Percentiles rank a stretch among this genome's conserved stretches.
Evolutionary conservation across 2,329 filamentous ascomycete species (phyloP).

Genomic region (Lachnellula hyalina): DNA sequence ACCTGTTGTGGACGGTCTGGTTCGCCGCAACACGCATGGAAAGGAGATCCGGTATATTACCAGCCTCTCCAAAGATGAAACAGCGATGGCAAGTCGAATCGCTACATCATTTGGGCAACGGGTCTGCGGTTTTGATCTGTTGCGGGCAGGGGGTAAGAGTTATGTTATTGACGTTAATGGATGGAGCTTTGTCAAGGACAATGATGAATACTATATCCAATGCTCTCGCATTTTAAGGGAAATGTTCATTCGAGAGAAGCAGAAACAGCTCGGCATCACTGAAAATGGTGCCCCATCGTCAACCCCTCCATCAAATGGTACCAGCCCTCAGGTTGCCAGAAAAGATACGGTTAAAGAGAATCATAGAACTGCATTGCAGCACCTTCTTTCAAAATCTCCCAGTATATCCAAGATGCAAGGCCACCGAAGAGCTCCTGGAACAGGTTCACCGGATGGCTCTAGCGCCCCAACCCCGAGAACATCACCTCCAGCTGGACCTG

Average conservation of each 20-base stretch:
- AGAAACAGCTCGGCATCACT: slow-evolving; percentile 45
- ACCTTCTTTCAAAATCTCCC: slow-evolving; percentile 54
- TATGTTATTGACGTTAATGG: slow-evolving; percentile 99
- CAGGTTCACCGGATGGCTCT: slow-evolving; percentile 40
- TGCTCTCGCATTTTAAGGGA: slow-evolving; percentile 80
- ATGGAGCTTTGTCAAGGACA: slow-evolving; percentile 99
- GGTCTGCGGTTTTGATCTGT: slow-evolving; percentile 91
- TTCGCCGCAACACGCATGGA: slow-evolving; percentile 91
- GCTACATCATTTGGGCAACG: slow-evolving; percentile 87
- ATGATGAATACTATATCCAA: slow-evolving; percentile 96
- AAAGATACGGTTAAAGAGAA: slow-evolving; percentile 34
- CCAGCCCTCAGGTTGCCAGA: slow-evolving; percentile 9
- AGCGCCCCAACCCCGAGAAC: slow-evolving; percentile 23
- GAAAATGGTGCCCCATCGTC: slow-evolving; percentile 33
- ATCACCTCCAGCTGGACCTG: slow-evolving; percentile 21
- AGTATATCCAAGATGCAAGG: slow-evolving; percentile 54
- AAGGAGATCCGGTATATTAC: slow-evolving; percentile 97
- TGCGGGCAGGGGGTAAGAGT: slow-evolving; percentile 82
- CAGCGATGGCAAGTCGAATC: slow-evolving; percentile 82
- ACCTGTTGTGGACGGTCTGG: slow-evolving; percentile 91
- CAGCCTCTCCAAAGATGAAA: slow-evolving; percentile 72
- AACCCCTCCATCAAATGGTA: slow-evolving; percentile 13
- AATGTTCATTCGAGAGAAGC: slow-evolving; percentile 78
- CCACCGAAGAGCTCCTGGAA: slow-evolving; percentile 36
- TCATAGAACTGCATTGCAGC: slow-evolving; percentile 48